Evolutionary conservation across 805 yeast genomes (phyloP).

Genomic region (Candida pseudofarinosa): DNA sequence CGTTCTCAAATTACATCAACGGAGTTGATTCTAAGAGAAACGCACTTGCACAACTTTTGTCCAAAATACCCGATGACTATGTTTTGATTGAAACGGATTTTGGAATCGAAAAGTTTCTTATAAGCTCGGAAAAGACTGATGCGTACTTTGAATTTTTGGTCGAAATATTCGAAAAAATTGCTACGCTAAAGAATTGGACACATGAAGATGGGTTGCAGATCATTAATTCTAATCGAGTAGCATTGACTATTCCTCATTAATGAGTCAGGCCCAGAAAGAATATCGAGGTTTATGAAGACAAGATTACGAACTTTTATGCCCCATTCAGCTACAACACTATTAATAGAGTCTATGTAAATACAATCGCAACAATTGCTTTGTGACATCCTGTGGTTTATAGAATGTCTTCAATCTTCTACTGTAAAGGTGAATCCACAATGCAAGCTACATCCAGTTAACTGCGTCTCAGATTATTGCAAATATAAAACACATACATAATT

Average conservation of each 20-base stretch:
- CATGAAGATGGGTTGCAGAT: slow-evolving; percentile 5
- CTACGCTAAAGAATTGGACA: slow-evolving; percentile 9
- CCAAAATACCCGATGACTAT: slow-evolving; percentile 15
- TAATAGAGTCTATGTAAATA: too few relatives aligned
- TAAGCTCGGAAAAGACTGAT: slow-evolving; percentile 3
- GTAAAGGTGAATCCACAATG: neutral
- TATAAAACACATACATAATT: slow-evolving; percentile 2
- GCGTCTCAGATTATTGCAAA: neutral
- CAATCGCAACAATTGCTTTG: too few relatives aligned
- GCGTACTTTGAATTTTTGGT: slow-evolving; percentile 20
- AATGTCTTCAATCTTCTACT: too few relatives aligned
- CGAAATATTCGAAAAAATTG: slow-evolving; percentile 17
- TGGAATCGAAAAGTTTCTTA: slow-evolving; percentile 23
- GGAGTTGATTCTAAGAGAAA: slow-evolving; percentile 27
- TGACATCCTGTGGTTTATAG: too few relatives aligned
- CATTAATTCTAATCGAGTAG: neutral
- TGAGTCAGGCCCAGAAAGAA: too few relatives aligned
- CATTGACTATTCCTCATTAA: neutral
- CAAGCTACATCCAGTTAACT: too few relatives aligned
- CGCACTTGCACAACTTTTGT: slow-evolving; percentile 15
- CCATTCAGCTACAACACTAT: too few relatives aligned
- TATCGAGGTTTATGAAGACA: too few relatives aligned
- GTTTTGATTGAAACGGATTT: slow-evolving; percentile 36
- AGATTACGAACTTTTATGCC: too few relatives aligned
- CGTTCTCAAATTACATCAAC: slow-evolving; percentile 52